Evolutionary conservation across 192 early-diverging fungal genomes (phyloP).

Genomic region (Radiomyces spectabilis): DNA sequence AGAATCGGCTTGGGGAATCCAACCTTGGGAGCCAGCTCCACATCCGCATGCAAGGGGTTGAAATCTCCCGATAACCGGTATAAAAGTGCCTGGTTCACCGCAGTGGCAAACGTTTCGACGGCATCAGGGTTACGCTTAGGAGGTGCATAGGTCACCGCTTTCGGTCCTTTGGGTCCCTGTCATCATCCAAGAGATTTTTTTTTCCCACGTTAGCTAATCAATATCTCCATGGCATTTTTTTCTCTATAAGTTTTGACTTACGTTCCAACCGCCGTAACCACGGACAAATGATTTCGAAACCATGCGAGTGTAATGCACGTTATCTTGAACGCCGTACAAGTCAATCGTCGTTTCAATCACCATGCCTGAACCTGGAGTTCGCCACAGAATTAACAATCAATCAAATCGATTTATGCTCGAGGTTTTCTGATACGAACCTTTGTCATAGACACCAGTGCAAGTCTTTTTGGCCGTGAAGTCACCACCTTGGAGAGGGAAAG

Average conservation of each 20-base stretch:
- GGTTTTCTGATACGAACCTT: slow-evolving; percentile 33
- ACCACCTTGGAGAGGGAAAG: slow-evolving; percentile 49
- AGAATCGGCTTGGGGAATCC: slow-evolving; percentile 70
- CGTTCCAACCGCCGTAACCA: slow-evolving; percentile 18
- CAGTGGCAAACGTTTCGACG: slow-evolving; percentile 35
- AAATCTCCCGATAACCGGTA: slow-evolving; percentile 75
- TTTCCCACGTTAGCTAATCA: too few species aligned
- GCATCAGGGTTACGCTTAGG: slow-evolving; percentile 57
- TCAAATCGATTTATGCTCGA: too few species aligned
- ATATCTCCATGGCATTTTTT: too few species aligned
- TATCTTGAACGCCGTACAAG: neutral
- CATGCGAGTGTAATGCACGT: slow-evolving; percentile 3
- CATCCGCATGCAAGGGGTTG: slow-evolving; percentile 71
- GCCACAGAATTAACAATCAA: too few species aligned
- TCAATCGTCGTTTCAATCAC: slow-evolving; percentile 53
- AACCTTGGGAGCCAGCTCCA: slow-evolving; percentile 52
- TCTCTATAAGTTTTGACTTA: too few species aligned
- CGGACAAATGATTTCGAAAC: slow-evolving; percentile 11
- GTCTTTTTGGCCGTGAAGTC: slow-evolving; percentile 46
- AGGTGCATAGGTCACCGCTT: slow-evolving; percentile 35
- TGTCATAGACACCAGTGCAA: slow-evolving; percentile 64
- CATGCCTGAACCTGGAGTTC: slow-evolving; percentile 40
- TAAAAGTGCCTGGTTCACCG: slow-evolving; percentile 51
- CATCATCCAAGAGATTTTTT: too few species aligned
- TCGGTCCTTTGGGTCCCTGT: slow-evolving; percentile 60